Evolutionary conservation across 2,329 filamentous ascomycete genomes (phyloP).

Genomic region (Colletotrichum aenigma): DNA sequence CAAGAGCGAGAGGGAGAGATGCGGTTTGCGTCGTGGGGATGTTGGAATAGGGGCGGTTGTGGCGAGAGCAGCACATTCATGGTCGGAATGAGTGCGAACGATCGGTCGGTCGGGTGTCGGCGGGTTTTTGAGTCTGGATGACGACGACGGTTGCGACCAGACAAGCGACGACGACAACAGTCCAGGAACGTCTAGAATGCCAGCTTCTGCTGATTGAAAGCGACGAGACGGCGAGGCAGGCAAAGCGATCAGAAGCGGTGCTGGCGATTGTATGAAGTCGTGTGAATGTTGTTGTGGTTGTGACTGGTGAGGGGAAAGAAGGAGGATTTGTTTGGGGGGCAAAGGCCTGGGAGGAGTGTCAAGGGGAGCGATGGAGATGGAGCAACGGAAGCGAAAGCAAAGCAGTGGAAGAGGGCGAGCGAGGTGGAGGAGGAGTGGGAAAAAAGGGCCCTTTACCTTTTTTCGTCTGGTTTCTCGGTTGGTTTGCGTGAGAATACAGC

Average conservation of each 20-base stretch:
- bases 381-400: neutral
- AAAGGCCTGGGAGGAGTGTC: neutral
- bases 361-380: conserved; percentile 3
- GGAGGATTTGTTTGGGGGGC: conserved; percentile 9
- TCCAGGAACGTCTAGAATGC: conserved; percentile 13
- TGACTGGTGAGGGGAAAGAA: conserved; percentile 21
- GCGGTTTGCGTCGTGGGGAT: conserved; percentile 60
- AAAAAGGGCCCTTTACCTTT: conserved; percentile 9
- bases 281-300: neutral
- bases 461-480: neutral
- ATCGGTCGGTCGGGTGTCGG: neutral
- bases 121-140: conserved; percentile 6
- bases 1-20: conserved; percentile 60
- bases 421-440: neutral
- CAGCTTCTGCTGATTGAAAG: neutral
- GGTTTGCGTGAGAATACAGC: neutral
- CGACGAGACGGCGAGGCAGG: neutral
- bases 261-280: neutral
- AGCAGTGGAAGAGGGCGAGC: neutral
- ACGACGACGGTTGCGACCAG: conserved; percentile 18
- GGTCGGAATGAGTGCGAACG: conserved; percentile 23
- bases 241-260: neutral
- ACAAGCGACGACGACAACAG: conserved; percentile 8
- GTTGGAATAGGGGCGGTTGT: conserved; percentile 63
- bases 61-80: conserved; percentile 70